phyloP scores from a whole-genome alignment of 768 basidiomycete species.

The Clitopilus hobsonii region DNA sequence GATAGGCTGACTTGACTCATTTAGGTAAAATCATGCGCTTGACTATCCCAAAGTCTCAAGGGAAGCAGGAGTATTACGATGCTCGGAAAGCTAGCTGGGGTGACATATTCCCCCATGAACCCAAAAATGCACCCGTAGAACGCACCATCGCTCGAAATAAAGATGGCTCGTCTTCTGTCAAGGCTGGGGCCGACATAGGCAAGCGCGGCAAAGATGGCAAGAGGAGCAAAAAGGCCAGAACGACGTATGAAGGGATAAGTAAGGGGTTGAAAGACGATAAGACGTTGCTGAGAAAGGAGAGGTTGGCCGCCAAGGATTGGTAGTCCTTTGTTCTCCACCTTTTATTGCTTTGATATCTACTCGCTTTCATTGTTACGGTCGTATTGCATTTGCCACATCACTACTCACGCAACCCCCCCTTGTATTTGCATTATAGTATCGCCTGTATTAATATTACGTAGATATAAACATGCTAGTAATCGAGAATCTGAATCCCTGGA shows the following conservation, averaged over 20 bases:
- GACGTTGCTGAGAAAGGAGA: constrained; percentile 26
- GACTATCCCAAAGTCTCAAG: constrained; percentile 89
- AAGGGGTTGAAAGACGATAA: constrained; percentile 35
- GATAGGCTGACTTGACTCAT: constrained; percentile 2
- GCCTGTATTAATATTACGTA: constrained; percentile 11
- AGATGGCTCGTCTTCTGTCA: constrained; percentile 19
- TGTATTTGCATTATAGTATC: constrained; percentile 7
- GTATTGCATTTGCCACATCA: constrained; percentile 2
- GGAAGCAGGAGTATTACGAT: constrained; percentile 94
- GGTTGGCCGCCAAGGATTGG: constrained; percentile 7
- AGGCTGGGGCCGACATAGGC: constrained; percentile 49
- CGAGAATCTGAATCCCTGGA: constrained; percentile 85
- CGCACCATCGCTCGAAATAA: constrained; percentile 34
- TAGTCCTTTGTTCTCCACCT: neutral
- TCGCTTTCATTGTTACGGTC: too few relatives aligned
- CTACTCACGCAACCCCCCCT: constrained; percentile 1
- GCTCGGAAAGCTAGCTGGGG: constrained; percentile 94
- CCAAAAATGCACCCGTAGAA: constrained; percentile 73
- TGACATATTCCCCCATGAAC: constrained; percentile 87
- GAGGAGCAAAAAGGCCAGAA: constrained; percentile 17
- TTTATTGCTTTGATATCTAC: neutral
- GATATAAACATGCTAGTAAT: constrained; percentile 41
- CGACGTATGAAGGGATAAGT: constrained; percentile 32
- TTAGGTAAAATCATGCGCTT: constrained; percentile 90
- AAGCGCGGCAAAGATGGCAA: constrained; percentile 36